phyloP scores from a whole-genome alignment of 352 stramenopile genomes.

The Phytophthora brassicae region DNA sequence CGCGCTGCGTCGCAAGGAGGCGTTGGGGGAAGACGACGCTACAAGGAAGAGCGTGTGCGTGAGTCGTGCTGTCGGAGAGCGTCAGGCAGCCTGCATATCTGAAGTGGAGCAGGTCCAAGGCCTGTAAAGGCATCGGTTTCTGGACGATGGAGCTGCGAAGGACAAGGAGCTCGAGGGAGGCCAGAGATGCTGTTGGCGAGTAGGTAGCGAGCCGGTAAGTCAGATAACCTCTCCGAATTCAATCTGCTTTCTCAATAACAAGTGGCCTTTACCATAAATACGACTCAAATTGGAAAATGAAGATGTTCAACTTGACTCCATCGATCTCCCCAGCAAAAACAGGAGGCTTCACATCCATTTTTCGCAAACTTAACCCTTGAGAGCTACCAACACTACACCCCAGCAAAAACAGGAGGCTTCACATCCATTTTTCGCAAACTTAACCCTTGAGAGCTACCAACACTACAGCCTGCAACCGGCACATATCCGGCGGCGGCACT shows the following conservation, averaged over 20 bases:
- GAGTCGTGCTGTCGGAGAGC: too few relatives aligned
- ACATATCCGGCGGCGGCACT: too few relatives aligned
- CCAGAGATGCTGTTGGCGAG: neutral
- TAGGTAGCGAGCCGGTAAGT: slow-evolving; percentile 6
- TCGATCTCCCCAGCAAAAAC: slow-evolving; percentile 1
- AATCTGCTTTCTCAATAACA: neutral
- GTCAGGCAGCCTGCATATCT: too few relatives aligned
- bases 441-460: neutral
- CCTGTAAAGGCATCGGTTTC: neutral
- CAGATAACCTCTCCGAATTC: neutral
- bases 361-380: neutral
- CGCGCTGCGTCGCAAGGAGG: neutral
- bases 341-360: neutral
- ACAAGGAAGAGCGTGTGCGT: neutral
- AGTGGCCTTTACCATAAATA: neutral
- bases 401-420: neutral
- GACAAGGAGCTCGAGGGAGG: neutral
- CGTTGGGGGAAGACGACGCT: neutral
- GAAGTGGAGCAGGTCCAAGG: slow-evolving; percentile 2
- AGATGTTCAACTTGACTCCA: too few relatives aligned
- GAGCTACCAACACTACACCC: too few relatives aligned
- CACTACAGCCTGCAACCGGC: too few relatives aligned
- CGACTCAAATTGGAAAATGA: too few relatives aligned
- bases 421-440: neutral
- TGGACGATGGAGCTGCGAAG: neutral